Evolutionary conservation across 441 rosid genomes (phyloP), one percentile per base, ranked within the genome.

Genomic region (Erodium trifolium): DNA sequence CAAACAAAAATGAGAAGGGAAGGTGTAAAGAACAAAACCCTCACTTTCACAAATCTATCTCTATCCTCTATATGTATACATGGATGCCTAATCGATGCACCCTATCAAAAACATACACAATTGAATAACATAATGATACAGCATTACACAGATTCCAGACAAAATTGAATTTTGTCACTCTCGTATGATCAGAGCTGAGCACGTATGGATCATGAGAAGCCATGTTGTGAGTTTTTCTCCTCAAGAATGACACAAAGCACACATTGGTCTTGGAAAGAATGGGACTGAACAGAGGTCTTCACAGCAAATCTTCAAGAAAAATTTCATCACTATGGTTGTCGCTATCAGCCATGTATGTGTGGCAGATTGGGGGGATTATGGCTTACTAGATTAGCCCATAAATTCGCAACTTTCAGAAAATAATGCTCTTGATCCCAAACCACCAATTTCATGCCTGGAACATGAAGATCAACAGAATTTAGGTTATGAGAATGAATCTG

Each of bases 301-400:
- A 23, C 27, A 23, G 27, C 27, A 23, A 23, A 23, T 23, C 27
- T 23, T 23, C 27, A 23, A 23, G 27, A 23, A 23, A 23, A 23
- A 23, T 13, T 35, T 47, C 55, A 12, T 10, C 55, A 47, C 2
- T 12, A 3, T 1, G 7, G 23, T 68, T 60, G 27, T 57, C 0
- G 0, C 5, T 37, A 17, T 81, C 73, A 80, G 27, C 73, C 63
- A 43, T 66, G 73, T 16, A 80, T 27, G 51, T 23, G 29, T 0
- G 87, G 83, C 81, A 85, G 69, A 53, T 68, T 78, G 39, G 93
- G 93, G 59, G 91, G 85, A 45, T 80, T 69, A 0, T 3, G 73
- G 68, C 79, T 76, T 45, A 84, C 71, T 23, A 86, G 70, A 79
- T 87, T 83, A 45, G 84, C 86, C 96, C 93, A 87, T 67, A 89